A percentile compares a stretch with the other conserved stretches of the same genome.
These are phyloP conservation scores for Carex sylvatica DNA, from an alignment of 202 grass and related monocot species.

Conservation along the genomic window DNA sequence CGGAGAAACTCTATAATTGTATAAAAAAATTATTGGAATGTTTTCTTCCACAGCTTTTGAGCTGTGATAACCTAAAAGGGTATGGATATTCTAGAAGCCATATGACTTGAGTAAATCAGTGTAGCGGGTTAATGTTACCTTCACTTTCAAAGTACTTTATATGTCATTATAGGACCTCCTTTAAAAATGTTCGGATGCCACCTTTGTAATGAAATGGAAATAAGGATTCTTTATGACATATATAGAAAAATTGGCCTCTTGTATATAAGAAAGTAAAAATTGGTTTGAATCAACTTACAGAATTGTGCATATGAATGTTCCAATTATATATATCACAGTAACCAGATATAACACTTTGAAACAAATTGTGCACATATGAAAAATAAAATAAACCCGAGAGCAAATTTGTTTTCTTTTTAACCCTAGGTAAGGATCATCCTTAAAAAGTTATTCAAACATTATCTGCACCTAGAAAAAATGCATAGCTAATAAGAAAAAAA, in stretches of 20 bases:
- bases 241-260: not conserved
- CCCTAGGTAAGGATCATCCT: not conserved
- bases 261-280: not conserved
- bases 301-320: not conserved
- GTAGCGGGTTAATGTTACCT: not conserved
- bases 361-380: too few species aligned
- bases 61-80: not conserved
- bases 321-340: not conserved
- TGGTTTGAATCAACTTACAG: not conserved
- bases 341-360: too few species aligned
- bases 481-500: not conserved
- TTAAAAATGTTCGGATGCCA: not conserved
- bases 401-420: not conserved
- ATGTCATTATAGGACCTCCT: not conserved
- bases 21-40: not conserved
- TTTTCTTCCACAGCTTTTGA: not conserved
- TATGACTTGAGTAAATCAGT: not conserved
- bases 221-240: not conserved
- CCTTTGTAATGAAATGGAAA: not conserved
- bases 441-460: not conserved
- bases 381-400: not conserved
- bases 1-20: too few species aligned
- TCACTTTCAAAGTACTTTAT: not conserved
- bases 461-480: not conserved
- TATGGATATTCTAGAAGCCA: not conserved